Conservation (phyloP, 495 filamentous ascomycete genomes). For the Podospora australis region DNA sequence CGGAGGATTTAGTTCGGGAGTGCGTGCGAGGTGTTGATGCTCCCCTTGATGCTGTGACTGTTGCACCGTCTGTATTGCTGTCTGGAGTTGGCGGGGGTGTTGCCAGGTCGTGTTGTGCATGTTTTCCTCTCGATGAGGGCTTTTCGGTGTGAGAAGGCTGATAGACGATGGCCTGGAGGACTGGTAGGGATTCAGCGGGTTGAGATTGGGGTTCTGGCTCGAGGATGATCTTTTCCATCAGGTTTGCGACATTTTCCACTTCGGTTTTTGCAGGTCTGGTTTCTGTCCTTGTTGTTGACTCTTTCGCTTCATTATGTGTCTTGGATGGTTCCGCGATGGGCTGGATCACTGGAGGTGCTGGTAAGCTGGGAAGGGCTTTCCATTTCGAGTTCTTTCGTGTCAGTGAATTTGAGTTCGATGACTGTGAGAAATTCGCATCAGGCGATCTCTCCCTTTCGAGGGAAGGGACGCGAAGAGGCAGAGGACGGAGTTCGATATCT, state of each 20-base stretch:
- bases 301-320: neutral
- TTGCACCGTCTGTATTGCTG: too few species aligned
- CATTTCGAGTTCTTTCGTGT: constrained; percentile 15
- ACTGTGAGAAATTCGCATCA: neutral
- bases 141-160: neutral
- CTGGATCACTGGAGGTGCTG: too few species aligned
- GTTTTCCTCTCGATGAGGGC: neutral
- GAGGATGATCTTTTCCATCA: neutral
- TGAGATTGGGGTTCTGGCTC: neutral
- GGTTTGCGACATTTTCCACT: neutral
- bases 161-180: neutral
- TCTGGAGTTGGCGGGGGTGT: constrained; percentile 17
- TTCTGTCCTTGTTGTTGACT: neutral
- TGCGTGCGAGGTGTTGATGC: too few species aligned
- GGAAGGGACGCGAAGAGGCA: constrained; percentile 18
- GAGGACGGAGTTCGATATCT: constrained; percentile 10
- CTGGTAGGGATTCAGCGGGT: neutral
- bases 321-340: constrained; percentile 19
- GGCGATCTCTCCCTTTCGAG: neutral
- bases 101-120: too few species aligned
- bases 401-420: neutral
- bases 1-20: too few species aligned
- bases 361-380: constrained; percentile 17
- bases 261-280: neutral
- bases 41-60: too few species aligned